phyloP scores from a whole-genome alignment of 345 rosid genomes.

The Carallia brachiata region DNA sequence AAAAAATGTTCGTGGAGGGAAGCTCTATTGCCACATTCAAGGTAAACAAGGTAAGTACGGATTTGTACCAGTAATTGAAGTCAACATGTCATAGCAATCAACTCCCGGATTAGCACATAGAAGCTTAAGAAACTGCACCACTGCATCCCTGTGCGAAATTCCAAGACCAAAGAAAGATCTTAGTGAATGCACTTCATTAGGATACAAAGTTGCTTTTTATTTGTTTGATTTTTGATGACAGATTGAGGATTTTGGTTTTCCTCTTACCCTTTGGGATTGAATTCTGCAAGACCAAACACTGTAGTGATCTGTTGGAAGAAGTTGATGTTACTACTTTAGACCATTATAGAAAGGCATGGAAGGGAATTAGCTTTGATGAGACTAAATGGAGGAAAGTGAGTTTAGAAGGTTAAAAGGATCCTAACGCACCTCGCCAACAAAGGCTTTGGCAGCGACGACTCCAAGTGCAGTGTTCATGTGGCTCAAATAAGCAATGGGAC shows the following conservation, averaged over 20 bases:
- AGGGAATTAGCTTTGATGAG: no score
- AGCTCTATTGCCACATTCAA: no score
- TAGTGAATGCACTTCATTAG: background rate
- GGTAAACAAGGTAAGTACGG: background rate
- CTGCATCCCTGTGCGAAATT: conserved; percentile 43
- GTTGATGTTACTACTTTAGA: background rate
- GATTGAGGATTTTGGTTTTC: background rate
- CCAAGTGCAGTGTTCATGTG: conserved; percentile 77
- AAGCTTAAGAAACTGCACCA: conserved; percentile 35
- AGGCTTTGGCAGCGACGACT: conserved; percentile 55
- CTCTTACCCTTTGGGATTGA: conserved; percentile 78
- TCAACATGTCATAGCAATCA: conserved; percentile 69
- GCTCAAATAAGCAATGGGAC: conserved; percentile 92
- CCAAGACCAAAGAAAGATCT: background rate
- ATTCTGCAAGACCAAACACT: conserved; percentile 58
- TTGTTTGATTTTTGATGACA: background rate
- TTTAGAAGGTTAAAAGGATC: background rate
- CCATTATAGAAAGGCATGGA: no score
- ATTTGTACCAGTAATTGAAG: conserved; percentile 61
- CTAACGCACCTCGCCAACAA: conserved; percentile 67
- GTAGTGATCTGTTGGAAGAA: conserved; percentile 46
- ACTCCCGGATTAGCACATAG: conserved; percentile 63
- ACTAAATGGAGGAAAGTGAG: no score
- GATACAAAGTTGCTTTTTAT: background rate
- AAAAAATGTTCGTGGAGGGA: background rate